Percentiles rank a stretch among this genome's conserved stretches.
Evolutionary conservation across 2,329 filamentous ascomycete species (phyloP).

Genomic region (Xylariaceae sp.): DNA sequence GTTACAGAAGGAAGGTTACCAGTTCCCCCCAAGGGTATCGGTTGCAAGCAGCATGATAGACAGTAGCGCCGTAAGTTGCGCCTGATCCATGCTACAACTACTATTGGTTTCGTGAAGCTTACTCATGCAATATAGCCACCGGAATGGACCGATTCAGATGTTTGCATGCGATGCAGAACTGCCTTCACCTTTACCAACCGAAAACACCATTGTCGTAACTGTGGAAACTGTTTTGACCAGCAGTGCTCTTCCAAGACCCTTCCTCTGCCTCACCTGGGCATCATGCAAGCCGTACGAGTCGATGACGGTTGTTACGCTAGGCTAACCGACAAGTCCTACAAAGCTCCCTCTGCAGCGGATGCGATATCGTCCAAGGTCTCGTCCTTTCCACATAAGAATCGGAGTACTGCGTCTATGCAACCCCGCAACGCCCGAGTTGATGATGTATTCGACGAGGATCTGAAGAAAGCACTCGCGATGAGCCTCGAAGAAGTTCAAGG

Average conservation of each 20-base stretch:
- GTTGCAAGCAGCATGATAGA: conserved; percentile 98
- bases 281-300: conserved; percentile 83
- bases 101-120: conserved; percentile 11
- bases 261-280: conserved; percentile 86
- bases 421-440: conserved; percentile 84
- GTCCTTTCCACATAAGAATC: conserved; percentile 54
- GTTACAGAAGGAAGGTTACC: conserved; percentile 78
- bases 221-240: conserved; percentile 94
- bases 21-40: conserved; percentile 79
- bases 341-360: conserved; percentile 31
- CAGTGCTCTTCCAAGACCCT: conserved; percentile 87
- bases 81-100: background rate
- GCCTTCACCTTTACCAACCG: conserved; percentile 96
- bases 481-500: conserved; percentile 88
- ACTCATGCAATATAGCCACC: conserved; percentile 60
- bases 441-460: conserved; percentile 87
- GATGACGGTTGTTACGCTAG: conserved; percentile 94
- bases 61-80: conserved; percentile 74
- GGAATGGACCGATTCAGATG: conserved; percentile 96
- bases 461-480: conserved; percentile 92
- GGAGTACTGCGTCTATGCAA: conserved; percentile 66
- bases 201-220: conserved; percentile 97
- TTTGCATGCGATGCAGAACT: conserved; percentile 96
- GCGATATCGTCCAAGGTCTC: conserved; percentile 45
- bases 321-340: conserved; percentile 68